Base-by-base conservation (phyloP, 441 rosid species). In the Jatropha podagrica region DNA sequence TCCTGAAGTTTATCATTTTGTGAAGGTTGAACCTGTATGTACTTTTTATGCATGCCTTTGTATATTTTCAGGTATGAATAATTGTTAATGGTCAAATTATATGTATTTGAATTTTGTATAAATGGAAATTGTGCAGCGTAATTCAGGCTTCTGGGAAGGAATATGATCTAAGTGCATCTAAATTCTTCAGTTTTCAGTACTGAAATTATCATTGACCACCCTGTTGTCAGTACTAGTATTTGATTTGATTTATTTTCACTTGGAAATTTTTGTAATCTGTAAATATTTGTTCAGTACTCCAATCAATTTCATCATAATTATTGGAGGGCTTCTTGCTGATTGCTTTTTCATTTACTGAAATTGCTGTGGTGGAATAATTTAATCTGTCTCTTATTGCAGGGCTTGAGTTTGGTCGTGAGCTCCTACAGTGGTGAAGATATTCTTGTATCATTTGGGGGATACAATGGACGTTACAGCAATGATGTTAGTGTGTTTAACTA, bases 381-480 rank as follows among this genome's bases (percentile, higher is more conserved):
- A 26, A 10, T 51, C 74, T 69, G 72, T 58, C 44, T 74, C 73
- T 58, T 65, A 65, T 72, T 65, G 79, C 83, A 96, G 99, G 99
- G 98, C 68, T 84, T 92, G 85, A 92, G 95, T 87, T 83, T 94
- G 82, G 91, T 84, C 55, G 88, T 90, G 74, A 88, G 95, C 79
- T 89, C 98, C 78, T 84, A 81, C 71, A 83, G 74, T 68, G 96
- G 98, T 27, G 97, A 96, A 84, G 97, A 92, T 84, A 75, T 96
- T 65, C 85, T 96, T 65, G 85, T 94, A 71, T 82, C 97, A 58
- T 96, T 96, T 86, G 95, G 94, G 71, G 99, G 99, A 80, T 96
- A 96, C 75, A 90, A 96, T 81, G 97, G 99, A 42, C 98, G 83
- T 72, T 96, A 96, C 78, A 96, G 84, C 88, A 90, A 78, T 78